These are phyloP conservation scores for Rhamnella rubrinervis DNA, from an alignment of 331 rosid genomes.

Conservation along the genomic window DNA sequence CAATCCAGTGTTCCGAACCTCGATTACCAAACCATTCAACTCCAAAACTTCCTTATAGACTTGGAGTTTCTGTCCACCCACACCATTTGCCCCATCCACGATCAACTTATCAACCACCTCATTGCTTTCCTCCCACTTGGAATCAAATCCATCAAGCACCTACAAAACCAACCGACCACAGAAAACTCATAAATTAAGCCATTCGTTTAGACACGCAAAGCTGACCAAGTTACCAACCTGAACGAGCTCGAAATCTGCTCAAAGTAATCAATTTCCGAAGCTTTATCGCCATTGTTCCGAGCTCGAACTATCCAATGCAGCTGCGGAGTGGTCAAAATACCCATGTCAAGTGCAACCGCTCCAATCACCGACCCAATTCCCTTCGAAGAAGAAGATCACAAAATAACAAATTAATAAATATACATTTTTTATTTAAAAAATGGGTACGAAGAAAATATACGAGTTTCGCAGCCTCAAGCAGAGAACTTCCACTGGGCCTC, in stretches of 20 bases:
- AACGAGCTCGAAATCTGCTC: slow-evolving; percentile 65
- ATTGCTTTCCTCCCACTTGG: slow-evolving; percentile 39
- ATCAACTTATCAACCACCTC: slow-evolving; percentile 44
- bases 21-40: slow-evolving; percentile 57
- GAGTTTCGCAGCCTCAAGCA: slow-evolving; percentile 78
- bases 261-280: slow-evolving; percentile 66
- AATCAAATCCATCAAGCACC: slow-evolving; percentile 80
- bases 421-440: background rate
- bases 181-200: slow-evolving; percentile 24
- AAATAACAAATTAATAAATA: background rate
- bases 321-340: slow-evolving; percentile 82
- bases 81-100: slow-evolving; percentile 95
- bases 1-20: slow-evolving; percentile 65
- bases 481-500: slow-evolving; percentile 78
- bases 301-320: slow-evolving; percentile 94
- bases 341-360: slow-evolving; percentile 65
- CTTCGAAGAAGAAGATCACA: slow-evolving; percentile 39
- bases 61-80: slow-evolving; percentile 79
- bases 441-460: slow-evolving; percentile 21
- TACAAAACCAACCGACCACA: slow-evolving; percentile 47
- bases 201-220: background rate
- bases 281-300: slow-evolving; percentile 53
- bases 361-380: slow-evolving; percentile 72
- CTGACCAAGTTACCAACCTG: slow-evolving; percentile 50
- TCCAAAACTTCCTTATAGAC: slow-evolving; percentile 48